Evolutionary conservation across 305 asterid genomes (phyloP).

Genomic region (Fraxinus floribunda): DNA sequence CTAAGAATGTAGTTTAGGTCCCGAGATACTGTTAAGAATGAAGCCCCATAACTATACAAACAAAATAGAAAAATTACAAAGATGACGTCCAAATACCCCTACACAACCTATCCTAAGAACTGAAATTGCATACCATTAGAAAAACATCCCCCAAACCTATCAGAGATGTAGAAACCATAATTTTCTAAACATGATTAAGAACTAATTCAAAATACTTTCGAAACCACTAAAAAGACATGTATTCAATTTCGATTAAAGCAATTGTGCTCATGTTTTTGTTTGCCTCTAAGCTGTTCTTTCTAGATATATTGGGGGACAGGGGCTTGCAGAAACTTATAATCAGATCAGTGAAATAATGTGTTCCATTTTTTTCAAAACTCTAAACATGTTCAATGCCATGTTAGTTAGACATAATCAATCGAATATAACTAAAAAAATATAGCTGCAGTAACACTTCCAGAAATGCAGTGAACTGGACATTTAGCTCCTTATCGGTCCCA

Average conservation of each 20-base stretch:
- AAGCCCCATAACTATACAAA: neutral
- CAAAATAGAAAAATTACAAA: neutral
- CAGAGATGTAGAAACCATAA: neutral
- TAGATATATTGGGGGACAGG: neutral
- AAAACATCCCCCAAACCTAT: neutral
- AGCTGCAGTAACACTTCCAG: constrained; percentile 9
- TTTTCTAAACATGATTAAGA: neutral
- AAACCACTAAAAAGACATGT: neutral
- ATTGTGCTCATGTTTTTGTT: neutral
- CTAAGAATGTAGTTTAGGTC: neutral
- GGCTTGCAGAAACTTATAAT: neutral
- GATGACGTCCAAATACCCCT: neutral
- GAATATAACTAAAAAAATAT: neutral
- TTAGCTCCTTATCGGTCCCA: neutral
- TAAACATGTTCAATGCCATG: neutral
- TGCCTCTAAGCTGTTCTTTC: neutral
- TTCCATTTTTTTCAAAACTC: neutral
- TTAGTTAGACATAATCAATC: neutral
- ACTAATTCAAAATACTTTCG: neutral
- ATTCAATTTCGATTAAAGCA: neutral
- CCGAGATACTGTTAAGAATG: neutral
- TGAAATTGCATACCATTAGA: neutral
- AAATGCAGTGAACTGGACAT: constrained; percentile 5
- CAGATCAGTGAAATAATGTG: neutral
- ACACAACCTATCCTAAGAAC: neutral